Conservation (phyloP, 139 green algal genomes). For the Haematococcus sp. region DNA sequence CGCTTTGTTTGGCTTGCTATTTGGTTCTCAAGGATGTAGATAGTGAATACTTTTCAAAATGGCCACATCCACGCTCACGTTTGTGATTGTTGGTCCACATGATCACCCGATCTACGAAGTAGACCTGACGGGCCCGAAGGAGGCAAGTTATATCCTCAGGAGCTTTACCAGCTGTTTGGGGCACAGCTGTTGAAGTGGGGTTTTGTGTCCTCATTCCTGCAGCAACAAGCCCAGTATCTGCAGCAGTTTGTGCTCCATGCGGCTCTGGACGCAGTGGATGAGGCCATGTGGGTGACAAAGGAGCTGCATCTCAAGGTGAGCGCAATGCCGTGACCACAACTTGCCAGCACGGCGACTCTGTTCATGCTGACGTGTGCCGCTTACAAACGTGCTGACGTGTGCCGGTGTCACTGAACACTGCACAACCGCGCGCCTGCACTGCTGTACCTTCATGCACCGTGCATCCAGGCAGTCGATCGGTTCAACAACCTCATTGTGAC, state of each 20-base stretch:
- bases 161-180: neutral
- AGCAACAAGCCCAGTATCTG: constrained; percentile 89
- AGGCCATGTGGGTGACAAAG: constrained; percentile 79
- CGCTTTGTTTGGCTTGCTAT: too few species aligned
- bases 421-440: too few species aligned
- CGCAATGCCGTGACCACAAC: neutral
- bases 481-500: constrained; percentile 92
- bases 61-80: constrained; percentile 56
- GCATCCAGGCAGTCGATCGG: constrained; percentile 83
- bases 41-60: constrained; percentile 12
- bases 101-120: constrained; percentile 85
- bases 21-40: neutral
- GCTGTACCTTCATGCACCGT: too few species aligned
- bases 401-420: neutral
- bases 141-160: constrained; percentile 20
- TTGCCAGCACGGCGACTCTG: neutral
- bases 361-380: neutral
- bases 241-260: constrained; percentile 97
- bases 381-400: neutral
- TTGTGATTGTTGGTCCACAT: constrained; percentile 79
- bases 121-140: constrained; percentile 61
- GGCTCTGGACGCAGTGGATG: constrained; percentile 89
- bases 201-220: neutral
- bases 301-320: constrained; percentile 77
- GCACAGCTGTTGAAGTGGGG: too few species aligned